Base-by-base conservation (phyloP, 306 rosid genomes). In the Begonia peltatifolia region DNA sequence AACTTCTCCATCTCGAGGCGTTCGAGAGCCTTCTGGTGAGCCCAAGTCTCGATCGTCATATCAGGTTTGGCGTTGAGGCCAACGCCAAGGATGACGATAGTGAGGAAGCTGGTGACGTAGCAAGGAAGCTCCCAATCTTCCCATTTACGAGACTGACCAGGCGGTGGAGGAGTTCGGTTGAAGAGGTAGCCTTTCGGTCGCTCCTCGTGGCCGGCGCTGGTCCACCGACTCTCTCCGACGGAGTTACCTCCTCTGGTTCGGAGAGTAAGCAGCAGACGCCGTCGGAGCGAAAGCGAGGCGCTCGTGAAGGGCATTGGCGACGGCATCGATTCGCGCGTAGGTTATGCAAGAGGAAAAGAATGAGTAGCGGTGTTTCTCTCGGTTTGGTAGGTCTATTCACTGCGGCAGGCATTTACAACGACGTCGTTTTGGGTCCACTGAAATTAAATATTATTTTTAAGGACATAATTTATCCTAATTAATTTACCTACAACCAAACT, bases 61-160 rank as follows among this genome's bases (percentile, higher is more conserved):
- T 90, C 96, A 54, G 99, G 99, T 78, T 90, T 90, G 53, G 99
- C 99, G 64, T 86, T 83, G 69, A 90, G 99, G 3, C 99, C 99
- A 15, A 90, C 99, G 25, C 99, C 99, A 11, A 90, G 99, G 66
- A 90, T 90, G 17, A 90, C 99, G 68, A 90, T 86, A 52, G 99
- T 79, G 64, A 92, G 88, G 71, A 92, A 92, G 68, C 99, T 92
- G 9, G 99, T 83, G 73, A 92, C 55, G 71, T 92, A 92, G 87
- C 99, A 92, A 6, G 99, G 99, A 2, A 92, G 87, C 58, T 92
- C 99, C 99, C 99, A 92, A 41, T 92, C 99, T 52, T 92, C 99
- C 99, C 99, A 92, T 53, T 75, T 83, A 6, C 99, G 95, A 4
- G 95, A 55, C 58, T 86, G 69, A 4, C 99, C 99, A 0, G 86